These are phyloP conservation scores for Epichloe brachyelytri DNA, from an alignment of 2,329 filamentous ascomycete genomes.

Conservation along the genomic window DNA sequence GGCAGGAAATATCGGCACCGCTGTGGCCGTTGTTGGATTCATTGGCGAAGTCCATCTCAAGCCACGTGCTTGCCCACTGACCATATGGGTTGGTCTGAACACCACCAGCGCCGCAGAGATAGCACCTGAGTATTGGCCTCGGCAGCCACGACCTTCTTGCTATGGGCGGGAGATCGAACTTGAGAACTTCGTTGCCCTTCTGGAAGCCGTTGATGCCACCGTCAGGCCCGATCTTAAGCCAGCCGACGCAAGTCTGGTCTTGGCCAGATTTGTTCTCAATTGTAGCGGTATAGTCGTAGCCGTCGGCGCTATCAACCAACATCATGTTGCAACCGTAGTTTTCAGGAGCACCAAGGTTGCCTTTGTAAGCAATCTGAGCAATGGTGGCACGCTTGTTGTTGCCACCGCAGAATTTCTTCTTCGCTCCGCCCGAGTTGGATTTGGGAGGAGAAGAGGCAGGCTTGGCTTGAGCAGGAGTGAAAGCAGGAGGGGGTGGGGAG, in stretches of 20 bases:
- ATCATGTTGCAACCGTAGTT: slow-evolving; percentile 42
- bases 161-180: slow-evolving; percentile 27
- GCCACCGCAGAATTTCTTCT: slow-evolving; percentile 23
- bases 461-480: not conserved
- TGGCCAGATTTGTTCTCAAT: slow-evolving; percentile 25
- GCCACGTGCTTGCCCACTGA: slow-evolving; percentile 32
- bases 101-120: slow-evolving; percentile 27
- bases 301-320: slow-evolving; percentile 23
- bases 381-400: slow-evolving; percentile 32
- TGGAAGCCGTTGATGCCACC: slow-evolving; percentile 36
- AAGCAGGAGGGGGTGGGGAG: not conserved
- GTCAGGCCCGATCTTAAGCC: slow-evolving; percentile 38
- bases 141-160: slow-evolving; percentile 29
- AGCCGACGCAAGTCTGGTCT: slow-evolving; percentile 29
- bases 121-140: slow-evolving; percentile 34
- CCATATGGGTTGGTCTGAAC: slow-evolving; percentile 25
- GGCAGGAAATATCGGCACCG: slow-evolving; percentile 36
- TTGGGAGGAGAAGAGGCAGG: slow-evolving; percentile 5
- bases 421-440: slow-evolving; percentile 11
- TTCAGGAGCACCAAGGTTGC: slow-evolving; percentile 30
- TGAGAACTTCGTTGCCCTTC: slow-evolving; percentile 25
- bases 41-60: slow-evolving; percentile 37
- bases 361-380: slow-evolving; percentile 32
- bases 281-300: slow-evolving; percentile 32
- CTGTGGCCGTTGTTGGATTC: slow-evolving; percentile 33